phyloP scores from a whole-genome alignment of 495 filamentous ascomycete genomes.

The Halenospora varia region DNA sequence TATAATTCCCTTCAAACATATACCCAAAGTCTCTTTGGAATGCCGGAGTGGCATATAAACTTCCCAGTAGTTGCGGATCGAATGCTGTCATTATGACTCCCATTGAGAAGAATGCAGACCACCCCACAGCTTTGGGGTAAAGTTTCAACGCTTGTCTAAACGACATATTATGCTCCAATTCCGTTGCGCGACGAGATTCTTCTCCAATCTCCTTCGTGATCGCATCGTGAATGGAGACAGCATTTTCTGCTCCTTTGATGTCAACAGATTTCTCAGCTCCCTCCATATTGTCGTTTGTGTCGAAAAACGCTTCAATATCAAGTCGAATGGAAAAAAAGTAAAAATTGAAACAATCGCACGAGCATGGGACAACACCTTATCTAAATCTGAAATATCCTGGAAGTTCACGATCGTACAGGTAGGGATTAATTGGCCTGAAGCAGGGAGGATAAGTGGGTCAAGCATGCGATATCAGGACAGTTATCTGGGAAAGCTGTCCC shows the following conservation, averaged over 20 bases:
- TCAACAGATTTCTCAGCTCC: background rate
- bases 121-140: conserved; percentile 35
- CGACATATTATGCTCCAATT: conserved; percentile 28
- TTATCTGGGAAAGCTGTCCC: background rate
- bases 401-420: background rate
- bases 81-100: conserved; percentile 43
- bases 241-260: background rate
- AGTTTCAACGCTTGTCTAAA: conserved; percentile 27
- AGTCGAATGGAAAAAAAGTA: background rate
- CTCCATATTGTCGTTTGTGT: background rate
- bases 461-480: background rate
- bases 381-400: background rate
- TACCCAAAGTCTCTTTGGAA: conserved; percentile 33
- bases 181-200: conserved; percentile 13
- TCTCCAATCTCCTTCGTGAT: background rate
- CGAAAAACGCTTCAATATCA: background rate
- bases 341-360: background rate
- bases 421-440: background rate
- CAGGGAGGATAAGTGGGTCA: background rate
- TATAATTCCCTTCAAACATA: conserved; percentile 34
- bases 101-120: conserved; percentile 31
- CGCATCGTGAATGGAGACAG: background rate
- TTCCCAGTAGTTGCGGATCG: conserved; percentile 34
- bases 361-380: background rate
- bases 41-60: conserved; percentile 31